Conservation (phyloP, 177 flowering plant genomes). For the Vitis hybrid region DNA sequence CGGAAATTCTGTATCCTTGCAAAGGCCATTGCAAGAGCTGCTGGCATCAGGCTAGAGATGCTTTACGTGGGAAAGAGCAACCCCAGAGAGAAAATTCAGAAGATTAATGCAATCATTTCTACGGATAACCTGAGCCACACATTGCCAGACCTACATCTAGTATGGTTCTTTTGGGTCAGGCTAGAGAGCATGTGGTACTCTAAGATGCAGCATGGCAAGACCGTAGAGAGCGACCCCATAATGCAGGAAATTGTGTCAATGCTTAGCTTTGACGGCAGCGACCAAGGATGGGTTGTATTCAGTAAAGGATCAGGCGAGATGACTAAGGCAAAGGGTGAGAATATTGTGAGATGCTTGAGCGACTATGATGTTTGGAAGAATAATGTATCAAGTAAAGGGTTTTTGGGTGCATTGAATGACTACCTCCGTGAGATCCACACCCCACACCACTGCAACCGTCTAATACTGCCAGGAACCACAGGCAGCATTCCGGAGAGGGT, state of each 20-base stretch:
- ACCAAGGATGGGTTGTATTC: slow-evolving; percentile 64
- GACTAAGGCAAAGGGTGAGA: slow-evolving; percentile 42
- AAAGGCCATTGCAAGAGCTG: slow-evolving; percentile 21
- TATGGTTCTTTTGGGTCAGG: slow-evolving; percentile 74
- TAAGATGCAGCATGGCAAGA: slow-evolving; percentile 35
- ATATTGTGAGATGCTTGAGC: slow-evolving; percentile 19
- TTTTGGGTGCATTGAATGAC: slow-evolving; percentile 40
- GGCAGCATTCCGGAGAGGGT: slow-evolving; percentile 55
- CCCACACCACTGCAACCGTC: slow-evolving; percentile 58
- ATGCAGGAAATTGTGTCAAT: slow-evolving; percentile 54
- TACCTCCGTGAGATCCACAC: slow-evolving; percentile 28
- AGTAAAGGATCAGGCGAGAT: slow-evolving; percentile 35
- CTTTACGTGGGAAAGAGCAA: slow-evolving; percentile 64
- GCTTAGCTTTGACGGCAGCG: slow-evolving; percentile 59
- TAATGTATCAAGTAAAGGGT: slow-evolving; percentile 16
- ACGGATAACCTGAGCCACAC: slow-evolving; percentile 39
- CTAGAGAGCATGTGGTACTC: slow-evolving; percentile 75
- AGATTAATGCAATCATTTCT: slow-evolving; percentile 25
- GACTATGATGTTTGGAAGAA: slow-evolving; percentile 33
- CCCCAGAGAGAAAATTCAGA: slow-evolving; percentile 38
- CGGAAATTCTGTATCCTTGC: slow-evolving; percentile 31
- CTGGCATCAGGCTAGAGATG: slow-evolving; percentile 42
- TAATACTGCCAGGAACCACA: slow-evolving; percentile 45
- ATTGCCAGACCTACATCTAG: slow-evolving; percentile 23
- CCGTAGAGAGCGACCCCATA: slow-evolving; percentile 39